Base-by-base conservation (phyloP, 1,139 yeast species). In the Scheffersomyces quercinus region DNA sequence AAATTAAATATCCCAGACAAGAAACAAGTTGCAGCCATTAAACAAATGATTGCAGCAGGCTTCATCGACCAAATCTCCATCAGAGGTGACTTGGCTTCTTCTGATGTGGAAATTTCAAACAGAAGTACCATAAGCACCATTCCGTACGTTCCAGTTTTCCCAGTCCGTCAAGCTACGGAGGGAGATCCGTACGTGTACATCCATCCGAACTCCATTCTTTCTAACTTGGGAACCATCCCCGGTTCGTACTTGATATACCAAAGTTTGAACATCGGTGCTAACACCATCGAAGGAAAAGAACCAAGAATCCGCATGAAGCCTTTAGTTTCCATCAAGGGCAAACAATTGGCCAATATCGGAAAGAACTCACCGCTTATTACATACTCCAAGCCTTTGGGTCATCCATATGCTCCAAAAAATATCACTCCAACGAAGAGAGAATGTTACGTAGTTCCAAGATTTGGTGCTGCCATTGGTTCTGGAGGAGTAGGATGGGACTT, bases 401-500 rank as follows among this genome's bases (percentile, higher is more conserved):
- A 88, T 43, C 97, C 97, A 3, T 83, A 88, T 56, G 95, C 90
- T 1, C 95, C 96, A 1, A 85, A 84, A 56, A 70, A 74, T 51
- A 56, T 88, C 13, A 68, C 81, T 2, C 70, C 87, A 0, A 79
- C 82, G 1, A 83, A 81, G 53, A 70, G 97, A 53, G 93, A 87
- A 56, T 88, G 96, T 53, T 90, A 89, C 66, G 97, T 91, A 20
- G 85, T 90, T 37, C 98, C 98, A 0, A 68, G 97, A 44, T 83
- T 88, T 60, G 98, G 98, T 9, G 91, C 96, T 9, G 77, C 84
- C 6, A 73, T 85, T 35, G 95, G 96, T 3, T 77, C 83, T 30
- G 96, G 96, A 28, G 88, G 90, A 20, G 76, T 87, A 26, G 97
- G 97, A 8, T 91, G 97, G 96, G 97, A 91, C 56, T 67, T 91